Conservation (phyloP, 2,329 filamentous ascomycete genomes). For the Paramyrothecium roridum region DNA sequence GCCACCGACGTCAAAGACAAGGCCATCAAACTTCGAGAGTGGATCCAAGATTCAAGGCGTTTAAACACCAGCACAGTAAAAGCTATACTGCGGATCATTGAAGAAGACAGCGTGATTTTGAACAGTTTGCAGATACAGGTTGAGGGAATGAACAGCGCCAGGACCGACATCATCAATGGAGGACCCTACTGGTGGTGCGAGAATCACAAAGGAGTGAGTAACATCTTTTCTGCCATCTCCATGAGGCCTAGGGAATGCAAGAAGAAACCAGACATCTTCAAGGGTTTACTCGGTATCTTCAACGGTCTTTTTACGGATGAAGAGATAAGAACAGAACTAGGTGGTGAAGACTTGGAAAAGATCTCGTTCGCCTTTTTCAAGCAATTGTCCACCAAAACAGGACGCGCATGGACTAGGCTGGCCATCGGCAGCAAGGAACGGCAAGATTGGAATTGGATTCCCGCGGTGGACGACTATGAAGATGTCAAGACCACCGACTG, state of each 20-base stretch:
- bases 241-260: slow-evolving; percentile 16
- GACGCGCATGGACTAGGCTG: slow-evolving; percentile 4
- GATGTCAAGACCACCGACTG: slow-evolving; percentile 1
- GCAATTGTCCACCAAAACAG: slow-evolving; percentile 2
- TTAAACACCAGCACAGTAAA: slow-evolving; percentile 1
- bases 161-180: slow-evolving; percentile 17
- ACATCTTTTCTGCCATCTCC: slow-evolving; percentile 29
- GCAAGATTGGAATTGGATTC: slow-evolving; percentile 5
- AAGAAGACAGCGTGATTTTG: background rate
- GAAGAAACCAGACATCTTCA: slow-evolving; percentile 2
- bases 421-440: slow-evolving; percentile 1
- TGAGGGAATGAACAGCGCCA: slow-evolving; percentile 3
- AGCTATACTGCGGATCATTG: background rate
- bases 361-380: slow-evolving; percentile 5
- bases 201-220: slow-evolving; percentile 24
- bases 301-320: slow-evolving; percentile 3
- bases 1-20: slow-evolving; percentile 1
- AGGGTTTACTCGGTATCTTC: slow-evolving; percentile 4
- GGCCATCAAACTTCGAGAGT: background rate
- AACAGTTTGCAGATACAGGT: slow-evolving; percentile 1
- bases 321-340: slow-evolving; percentile 1
- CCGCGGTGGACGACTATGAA: background rate
- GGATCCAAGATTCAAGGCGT: background rate
- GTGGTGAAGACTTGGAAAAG: slow-evolving; percentile 1
- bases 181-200: slow-evolving; percentile 27